Base-by-base conservation (phyloP, 805 yeast species). In the Nakazawaea ernobii region DNA sequence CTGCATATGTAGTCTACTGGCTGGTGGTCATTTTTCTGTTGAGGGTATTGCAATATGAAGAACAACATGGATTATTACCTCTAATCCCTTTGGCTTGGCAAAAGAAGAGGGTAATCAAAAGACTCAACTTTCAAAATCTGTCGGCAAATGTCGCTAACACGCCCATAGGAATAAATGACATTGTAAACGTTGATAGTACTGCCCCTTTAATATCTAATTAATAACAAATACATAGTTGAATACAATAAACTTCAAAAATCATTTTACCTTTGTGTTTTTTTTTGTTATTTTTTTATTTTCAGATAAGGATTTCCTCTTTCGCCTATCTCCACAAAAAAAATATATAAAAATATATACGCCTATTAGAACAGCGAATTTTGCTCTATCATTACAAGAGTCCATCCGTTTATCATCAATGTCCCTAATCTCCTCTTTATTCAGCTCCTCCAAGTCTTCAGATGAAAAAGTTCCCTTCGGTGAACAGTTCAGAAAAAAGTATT, bases 51-150 rank as follows among this genome's bases (percentile, higher is more conserved):
- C 41, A 64, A 28, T 69, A 57, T 49, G 89, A 85, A 53, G 86
- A 80, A 52, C 67, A 65, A 35, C 58, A 70, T 46, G 86, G 86
- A 0, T 68, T 68, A 30, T 66, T 81, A 48, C 87, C 86, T 6
- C 54, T 70, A 5, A 48, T 84, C 7, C 90, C 90, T 7, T 53
- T 79, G 10, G 58, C 53, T 33, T 73, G 79, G 73, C 90, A 84
- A 58, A 63, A 63, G 52, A 74, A 68, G 54, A 70, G 82, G 51
- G 73, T 82, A 29, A 59, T 59, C 32, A 72, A 71, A 55, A 65
- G 62, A 42, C 42, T 60, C 28, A 20, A 48, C 2, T 42, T 48
- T 26, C 44, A 58, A 56, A 61, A 13, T 62, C 57, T 35, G 55
- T 44, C 56, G 54, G 55, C 54, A 58, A 56, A 38, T 20, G 39